Base-by-base conservation (phyloP, 2,329 filamentous ascomycete genomes). In the Chlorencoelia australis region DNA sequence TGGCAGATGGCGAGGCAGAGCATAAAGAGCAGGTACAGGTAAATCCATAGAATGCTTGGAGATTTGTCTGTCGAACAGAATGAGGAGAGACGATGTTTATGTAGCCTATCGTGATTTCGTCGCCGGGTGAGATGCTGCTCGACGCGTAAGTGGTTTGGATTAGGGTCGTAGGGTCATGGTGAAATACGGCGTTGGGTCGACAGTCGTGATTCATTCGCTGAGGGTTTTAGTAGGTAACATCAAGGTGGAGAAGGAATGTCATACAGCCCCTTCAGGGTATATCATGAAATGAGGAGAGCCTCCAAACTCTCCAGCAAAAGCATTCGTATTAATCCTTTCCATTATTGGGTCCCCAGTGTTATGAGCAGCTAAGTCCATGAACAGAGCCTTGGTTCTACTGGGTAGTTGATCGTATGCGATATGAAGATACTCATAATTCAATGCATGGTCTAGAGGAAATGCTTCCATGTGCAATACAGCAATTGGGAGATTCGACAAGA, bases 161-260 rank as follows among this genome's bases (percentile, higher is more conserved):
- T 16, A 63, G 47, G 0, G 53, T 57, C 2, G 31, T 34, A 6
- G 50, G 44, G 32, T 61, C 55, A 33, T 60, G 59, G 33, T 58
- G 56, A 42, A 59, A 61, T 38, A 47, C 42, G 11, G 46, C 37
- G 13, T 62, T 62, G 5, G 60, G 59, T 7, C 52, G 48, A 36
- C 60, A 63, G 33, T 59, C 59, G 39, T 64, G 61, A 42, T 64
- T 64, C 34, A 64, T 42, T 4, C 61, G 37, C 17, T n/a, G n/a
- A n/a, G n/a, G n/a, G n/a, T n/a, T n/a, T n/a, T n/a, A n/a, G n/a
- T n/a, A n/a, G n/a, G n/a, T n/a, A n/a, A n/a, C n/a, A n/a, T n/a
- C n/a, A n/a, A n/a, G n/a, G n/a, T n/a, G n/a, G n/a, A n/a, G n/a
- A n/a, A n/a, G n/a, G n/a, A n/a, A n/a, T n/a, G n/a, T n/a, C n/a